Base-by-base conservation (phyloP, 768 basidiomycete genomes). In the Grammothele lineata region DNA sequence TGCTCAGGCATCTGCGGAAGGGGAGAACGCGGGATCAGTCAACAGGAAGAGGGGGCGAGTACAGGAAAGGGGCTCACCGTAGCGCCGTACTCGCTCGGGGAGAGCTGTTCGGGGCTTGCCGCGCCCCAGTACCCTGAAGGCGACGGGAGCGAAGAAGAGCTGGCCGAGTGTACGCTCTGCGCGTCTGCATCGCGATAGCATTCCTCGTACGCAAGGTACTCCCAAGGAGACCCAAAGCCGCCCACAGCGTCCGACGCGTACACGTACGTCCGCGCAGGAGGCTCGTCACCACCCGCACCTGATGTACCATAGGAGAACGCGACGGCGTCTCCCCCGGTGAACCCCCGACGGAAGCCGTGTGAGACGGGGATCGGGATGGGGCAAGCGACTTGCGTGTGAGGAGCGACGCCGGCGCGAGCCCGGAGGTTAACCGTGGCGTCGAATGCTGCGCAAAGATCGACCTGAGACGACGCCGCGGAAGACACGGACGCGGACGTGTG, bases 91-190 rank as follows among this genome's bases (percentile, higher is more conserved):
- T 37, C 37, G 19, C 33, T 30, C 4, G 52, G 44, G 5, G 48
- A 48, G 12, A 38, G 12, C 23, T 48, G 45, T 10, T 41, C 43
- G n/a, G 47, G 40, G 23, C 30, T 25, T 11, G 21, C 19, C 12
- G 34, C 47, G 17, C 43, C 51, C 4, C 33, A 12, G 35, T 40
- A 44, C 12, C n/a, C 25, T 12, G 21, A 11, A 5, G 51, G 51
- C 26, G 42, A 43, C 18, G 37, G 47, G 37, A 33, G 26, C 2
- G 25, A 17, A 15, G 25, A 32, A 24, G 50, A 52, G 33, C 41
- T 46, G 38, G 37, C 46, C 12, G 51, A 53, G 42, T 44, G 34
- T 19, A 43, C 24, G 43, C 51, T 53, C 38, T 44, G 47, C n/a
- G 40, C 42, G 43, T 53, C 51, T 14, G 27, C 7, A 25, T 53